These are phyloP conservation scores for Cyberlindnera amylophila DNA, from an alignment of 805 yeast genomes.

Conservation along the genomic window DNA sequence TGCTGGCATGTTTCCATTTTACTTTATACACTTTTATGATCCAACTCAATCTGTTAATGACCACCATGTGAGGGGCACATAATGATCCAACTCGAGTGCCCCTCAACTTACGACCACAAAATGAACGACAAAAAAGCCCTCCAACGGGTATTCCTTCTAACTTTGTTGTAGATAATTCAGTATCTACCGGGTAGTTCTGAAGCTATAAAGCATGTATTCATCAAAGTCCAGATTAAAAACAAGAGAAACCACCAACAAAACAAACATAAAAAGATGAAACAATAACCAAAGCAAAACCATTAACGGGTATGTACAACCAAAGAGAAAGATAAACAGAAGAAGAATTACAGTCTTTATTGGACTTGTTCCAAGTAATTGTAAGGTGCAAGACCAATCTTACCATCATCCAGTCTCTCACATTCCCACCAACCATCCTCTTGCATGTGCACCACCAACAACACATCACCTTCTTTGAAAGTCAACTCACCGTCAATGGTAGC, in stretches of 20 bases:
- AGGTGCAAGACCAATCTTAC: conserved; percentile 52
- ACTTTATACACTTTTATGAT: conserved; percentile 4
- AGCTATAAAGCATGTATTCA: no score
- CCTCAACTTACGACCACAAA: conserved; percentile 4
- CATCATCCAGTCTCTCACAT: conserved; percentile 47
- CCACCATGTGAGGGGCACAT: conserved; percentile 2
- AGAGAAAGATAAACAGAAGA: neutral
- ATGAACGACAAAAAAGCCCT: conserved; percentile 4
- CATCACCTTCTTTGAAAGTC: conserved; percentile 54
- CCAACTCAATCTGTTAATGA: conserved; percentile 13
- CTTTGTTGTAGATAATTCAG: neutral
- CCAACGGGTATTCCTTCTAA: conserved; percentile 10
- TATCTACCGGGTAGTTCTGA: no score
- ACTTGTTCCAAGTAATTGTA: conserved; percentile 44
- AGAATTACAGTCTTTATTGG: neutral
- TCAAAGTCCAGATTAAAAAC: no score
- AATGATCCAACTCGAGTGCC: conserved; percentile 16
- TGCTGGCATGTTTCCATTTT: conserved; percentile 5
- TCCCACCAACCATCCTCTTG: conserved; percentile 80
- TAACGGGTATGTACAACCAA: no score
- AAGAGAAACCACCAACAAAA: no score
- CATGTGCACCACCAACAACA: conserved; percentile 47
- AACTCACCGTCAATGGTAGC: conserved; percentile 61
- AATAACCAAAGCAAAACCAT: no score
- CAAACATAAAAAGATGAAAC: no score